A percentile compares a stretch with the other conserved stretches of the same genome.
phyloP scores from a whole-genome alignment of 352 stramenopile species.

The Phytophthora colocasiae region DNA sequence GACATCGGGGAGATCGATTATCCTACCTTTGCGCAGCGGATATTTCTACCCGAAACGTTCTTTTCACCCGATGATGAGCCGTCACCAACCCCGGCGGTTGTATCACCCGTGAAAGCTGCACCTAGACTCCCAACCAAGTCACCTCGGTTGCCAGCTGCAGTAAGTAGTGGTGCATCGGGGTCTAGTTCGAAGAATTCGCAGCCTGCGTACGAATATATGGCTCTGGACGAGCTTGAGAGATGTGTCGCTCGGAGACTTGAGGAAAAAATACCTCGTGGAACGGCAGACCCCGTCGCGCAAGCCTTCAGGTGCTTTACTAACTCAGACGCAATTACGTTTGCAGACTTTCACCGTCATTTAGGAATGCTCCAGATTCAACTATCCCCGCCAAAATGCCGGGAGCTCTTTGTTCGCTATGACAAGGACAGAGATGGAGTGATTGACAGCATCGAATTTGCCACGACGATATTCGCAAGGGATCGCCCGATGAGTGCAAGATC shows the following conservation, averaged over 20 bases:
- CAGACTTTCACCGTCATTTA: constrained; percentile 66
- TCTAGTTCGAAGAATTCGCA: constrained; percentile 29
- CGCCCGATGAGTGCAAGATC: constrained; percentile 22
- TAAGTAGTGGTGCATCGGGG: background rate
- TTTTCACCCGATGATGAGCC: constrained; percentile 32
- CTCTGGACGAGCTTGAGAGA: constrained; percentile 59
- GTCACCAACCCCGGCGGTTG: background rate
- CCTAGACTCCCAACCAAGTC: constrained; percentile 3
- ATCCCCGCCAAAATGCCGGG: constrained; percentile 54
- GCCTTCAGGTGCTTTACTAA: constrained; percentile 78
- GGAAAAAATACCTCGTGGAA: constrained; percentile 54
- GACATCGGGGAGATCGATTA: constrained; percentile 74
- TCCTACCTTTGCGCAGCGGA: constrained; percentile 59
- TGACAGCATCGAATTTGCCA: constrained; percentile 72
- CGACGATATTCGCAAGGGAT: constrained; percentile 53
- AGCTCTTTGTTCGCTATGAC: constrained; percentile 75
- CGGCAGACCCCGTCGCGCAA: constrained; percentile 60
- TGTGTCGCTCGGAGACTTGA: constrained; percentile 71
- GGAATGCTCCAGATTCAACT: constrained; percentile 67
- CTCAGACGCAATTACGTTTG: constrained; percentile 64
- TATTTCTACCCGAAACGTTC: constrained; percentile 61
- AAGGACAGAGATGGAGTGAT: constrained; percentile 64
- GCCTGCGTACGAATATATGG: constrained; percentile 58
- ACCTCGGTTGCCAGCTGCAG: constrained; percentile 3
- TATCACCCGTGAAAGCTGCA: too few species aligned